Percentiles rank a stretch among this genome's conserved stretches.
phyloP scores from a whole-genome alignment of 2,329 filamentous ascomycete species.

The Colletotrichum graminicola region DNA sequence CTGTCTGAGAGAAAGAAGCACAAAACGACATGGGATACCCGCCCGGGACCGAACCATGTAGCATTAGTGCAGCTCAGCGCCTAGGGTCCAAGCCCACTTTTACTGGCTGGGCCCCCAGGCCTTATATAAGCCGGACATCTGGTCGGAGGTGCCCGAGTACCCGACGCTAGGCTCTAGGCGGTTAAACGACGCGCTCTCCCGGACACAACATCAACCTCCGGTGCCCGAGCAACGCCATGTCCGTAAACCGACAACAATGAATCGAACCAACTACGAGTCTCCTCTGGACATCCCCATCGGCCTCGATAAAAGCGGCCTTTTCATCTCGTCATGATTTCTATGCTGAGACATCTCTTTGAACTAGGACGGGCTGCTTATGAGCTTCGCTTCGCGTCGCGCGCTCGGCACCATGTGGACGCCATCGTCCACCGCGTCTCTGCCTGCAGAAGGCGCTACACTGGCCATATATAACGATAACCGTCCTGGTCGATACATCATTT shows the following conservation, averaged over 20 bases:
- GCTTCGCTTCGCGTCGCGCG: constrained; percentile 12
- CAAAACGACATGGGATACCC: constrained; percentile 18
- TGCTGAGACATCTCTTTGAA: constrained; percentile 20
- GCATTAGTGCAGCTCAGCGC: background rate
- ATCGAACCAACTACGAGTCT: constrained; percentile 14
- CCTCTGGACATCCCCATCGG: constrained; percentile 42
- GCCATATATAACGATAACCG: constrained; percentile 27
- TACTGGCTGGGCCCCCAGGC: too few species aligned
- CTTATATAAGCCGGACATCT: constrained; percentile 14
- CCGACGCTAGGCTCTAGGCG: constrained; percentile 22
- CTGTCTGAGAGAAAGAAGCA: constrained; percentile 18
- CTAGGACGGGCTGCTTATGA: background rate
- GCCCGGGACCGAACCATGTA: constrained; percentile 36
- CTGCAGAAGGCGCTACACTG: background rate
- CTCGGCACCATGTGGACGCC: background rate
- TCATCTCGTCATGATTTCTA: constrained; percentile 12
- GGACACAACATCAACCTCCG: constrained; percentile 34
- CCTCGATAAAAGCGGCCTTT: background rate
- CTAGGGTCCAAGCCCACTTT: background rate
- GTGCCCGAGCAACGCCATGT: constrained; percentile 29
- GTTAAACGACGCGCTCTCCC: background rate
- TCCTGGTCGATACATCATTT: background rate
- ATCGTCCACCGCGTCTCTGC: constrained; percentile 5
- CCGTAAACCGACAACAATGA: background rate
- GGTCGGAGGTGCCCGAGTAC: constrained; percentile 13